These are phyloP conservation scores for Aspergillus sp. DNA, from an alignment of 2,329 filamentous ascomycete species.

Conservation along the genomic window DNA sequence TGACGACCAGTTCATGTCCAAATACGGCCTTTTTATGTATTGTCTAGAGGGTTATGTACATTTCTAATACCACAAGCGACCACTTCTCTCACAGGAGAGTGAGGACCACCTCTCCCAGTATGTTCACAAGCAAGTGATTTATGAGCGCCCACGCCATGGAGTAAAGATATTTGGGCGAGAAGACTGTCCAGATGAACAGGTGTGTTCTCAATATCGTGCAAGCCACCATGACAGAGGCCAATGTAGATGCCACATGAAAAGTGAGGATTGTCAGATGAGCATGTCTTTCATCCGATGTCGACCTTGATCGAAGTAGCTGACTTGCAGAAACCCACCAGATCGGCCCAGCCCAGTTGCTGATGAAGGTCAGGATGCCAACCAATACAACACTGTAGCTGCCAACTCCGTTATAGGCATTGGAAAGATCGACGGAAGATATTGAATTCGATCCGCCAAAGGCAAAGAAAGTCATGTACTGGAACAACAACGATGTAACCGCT, in stretches of 20 bases:
- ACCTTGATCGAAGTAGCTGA: conserved; percentile 25
- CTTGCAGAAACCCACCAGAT: conserved; percentile 80
- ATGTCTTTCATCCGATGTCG: conserved; percentile 31
- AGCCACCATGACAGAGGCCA: conserved; percentile 79
- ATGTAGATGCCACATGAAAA: conserved; percentile 64
- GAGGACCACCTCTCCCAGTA: conserved; percentile 52
- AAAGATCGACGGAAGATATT: conserved; percentile 92
- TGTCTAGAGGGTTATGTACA: too few relatives aligned
- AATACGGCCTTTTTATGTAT: too few relatives aligned
- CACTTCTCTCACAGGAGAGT: conserved; percentile 3
- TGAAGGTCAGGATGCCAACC: conserved; percentile 80
- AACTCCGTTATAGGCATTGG: conserved; percentile 92
- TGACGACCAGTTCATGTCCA: too few relatives aligned
- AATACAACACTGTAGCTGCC: conserved; percentile 73
- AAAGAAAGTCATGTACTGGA: conserved; percentile 85
- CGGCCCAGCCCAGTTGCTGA: conserved; percentile 87
- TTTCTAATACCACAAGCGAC: too few relatives aligned
- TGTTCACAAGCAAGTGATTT: conserved; percentile 74
- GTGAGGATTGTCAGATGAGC: conserved; percentile 64
- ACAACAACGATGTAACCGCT: conserved; percentile 68
- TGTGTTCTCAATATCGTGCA: conserved; percentile 83
- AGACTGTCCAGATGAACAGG: conserved; percentile 98
- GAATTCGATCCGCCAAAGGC: conserved; percentile 88
- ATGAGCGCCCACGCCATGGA: conserved; percentile 82
- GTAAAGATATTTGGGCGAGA: conserved; percentile 94